Base-by-base conservation (phyloP, 2,329 filamentous ascomycete species). In the Neofusicoccum parvum region DNA sequence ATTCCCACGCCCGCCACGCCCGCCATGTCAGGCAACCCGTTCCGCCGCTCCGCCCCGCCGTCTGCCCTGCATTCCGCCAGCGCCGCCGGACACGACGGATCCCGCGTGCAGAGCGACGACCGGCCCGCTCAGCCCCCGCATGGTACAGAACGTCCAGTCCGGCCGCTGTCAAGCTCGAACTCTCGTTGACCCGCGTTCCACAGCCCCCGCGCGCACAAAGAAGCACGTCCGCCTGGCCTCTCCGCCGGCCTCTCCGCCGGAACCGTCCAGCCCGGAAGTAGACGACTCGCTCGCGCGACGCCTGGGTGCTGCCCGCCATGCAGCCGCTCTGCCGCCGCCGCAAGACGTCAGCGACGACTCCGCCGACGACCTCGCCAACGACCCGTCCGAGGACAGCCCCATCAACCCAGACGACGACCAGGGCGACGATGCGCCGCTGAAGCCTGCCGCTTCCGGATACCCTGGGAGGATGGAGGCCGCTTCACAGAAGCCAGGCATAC, bases 201-300 rank as follows among this genome's bases (percentile, higher is more conserved):
- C 37, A 64, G 53, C 36, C 15, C 58, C 56, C 27, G 45, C 43
- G 43, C 63, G 51, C 63, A 37, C 66, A 58, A 67, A 65, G 63
- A 67, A 62, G 63, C 64, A 54, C 20, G 63, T 91, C 67, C 86
- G 88, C 72, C 80, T 81, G 72, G 76, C 77, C 64, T 80, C 79
- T 53, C 78, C 79, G 46, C 73, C 78, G 41, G 72, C 73, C 32
- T 74, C 75, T 60, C 72, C 75, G 67, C 75, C 72, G 72, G 73
- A 75, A 71, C 69, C 75, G 70, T 72, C 69, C 37, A 66, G 69
- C 62, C 67, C 71, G 67, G 67, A 72, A 67, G 67, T 64, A 66
- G 69, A 72, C 62, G 69, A 70, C 43, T 59, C 67, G 6, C 66
- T 72, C 43, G 67, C 68, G n/a, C 71, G 68, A 41, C 69, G 66